Percentiles rank a stretch among this genome's conserved stretches.
Evolutionary conservation across 176 grass and related monocot species (phyloP).

Genomic region (Bromus sterilis): DNA sequence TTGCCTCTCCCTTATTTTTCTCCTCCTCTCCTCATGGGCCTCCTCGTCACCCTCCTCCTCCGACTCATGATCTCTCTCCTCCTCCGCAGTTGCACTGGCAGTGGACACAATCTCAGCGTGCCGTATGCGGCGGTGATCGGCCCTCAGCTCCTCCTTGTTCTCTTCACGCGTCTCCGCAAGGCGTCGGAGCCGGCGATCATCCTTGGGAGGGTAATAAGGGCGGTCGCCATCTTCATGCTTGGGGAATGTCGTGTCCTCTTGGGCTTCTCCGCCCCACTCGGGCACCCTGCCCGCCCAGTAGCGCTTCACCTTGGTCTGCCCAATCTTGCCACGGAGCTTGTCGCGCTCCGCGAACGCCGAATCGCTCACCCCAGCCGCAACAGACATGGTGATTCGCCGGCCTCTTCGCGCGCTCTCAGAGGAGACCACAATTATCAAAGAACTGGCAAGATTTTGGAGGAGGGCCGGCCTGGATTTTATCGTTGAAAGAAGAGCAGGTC

Average conservation of each 20-base stretch:
- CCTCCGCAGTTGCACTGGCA: too few species aligned
- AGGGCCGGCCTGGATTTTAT: too few species aligned
- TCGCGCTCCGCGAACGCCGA: constrained; percentile 65
- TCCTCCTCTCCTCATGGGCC: constrained; percentile 72
- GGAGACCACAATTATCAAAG: too few species aligned
- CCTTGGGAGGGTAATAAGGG: constrained; percentile 49
- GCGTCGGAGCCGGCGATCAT: constrained; percentile 61
- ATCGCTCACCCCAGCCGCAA: constrained; percentile 68
- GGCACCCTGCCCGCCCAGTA: constrained; percentile 78
- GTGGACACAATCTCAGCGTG: constrained; percentile 84
- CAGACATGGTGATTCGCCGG: too few species aligned
- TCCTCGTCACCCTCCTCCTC: constrained; percentile 92
- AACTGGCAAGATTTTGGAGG: too few species aligned
- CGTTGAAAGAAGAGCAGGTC: too few species aligned
- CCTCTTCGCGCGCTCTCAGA: too few species aligned
- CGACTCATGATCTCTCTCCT: constrained; percentile 62
- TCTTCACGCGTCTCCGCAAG: constrained; percentile 50
- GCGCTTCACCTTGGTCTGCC: constrained; percentile 94
- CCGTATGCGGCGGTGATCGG: constrained; percentile 70
- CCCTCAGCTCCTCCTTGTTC: constrained; percentile 87
- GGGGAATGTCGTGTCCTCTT: constrained; percentile 66
- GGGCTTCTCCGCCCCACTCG: constrained; percentile 48
- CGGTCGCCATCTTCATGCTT: constrained; percentile 33
- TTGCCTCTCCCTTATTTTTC: constrained; percentile 61
- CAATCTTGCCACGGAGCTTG: constrained; percentile 88